Percentiles rank a stretch among this genome's conserved stretches.
phyloP scores from a whole-genome alignment of 805 yeast species.

The Kregervanrija fluxuum region DNA sequence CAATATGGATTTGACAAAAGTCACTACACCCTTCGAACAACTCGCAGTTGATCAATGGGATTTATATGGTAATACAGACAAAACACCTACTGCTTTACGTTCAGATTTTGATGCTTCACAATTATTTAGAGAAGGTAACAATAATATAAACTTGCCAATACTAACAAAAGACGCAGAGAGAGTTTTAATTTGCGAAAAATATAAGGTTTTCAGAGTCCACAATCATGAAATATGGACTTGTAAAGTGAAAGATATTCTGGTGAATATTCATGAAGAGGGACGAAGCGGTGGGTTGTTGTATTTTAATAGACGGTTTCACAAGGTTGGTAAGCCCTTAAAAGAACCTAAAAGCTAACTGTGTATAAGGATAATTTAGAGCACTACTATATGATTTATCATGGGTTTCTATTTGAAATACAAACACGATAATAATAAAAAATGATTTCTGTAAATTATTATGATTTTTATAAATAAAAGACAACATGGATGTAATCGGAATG shows the following conservation, averaged over 20 bases:
- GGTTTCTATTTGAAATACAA: background rate
- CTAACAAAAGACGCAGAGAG: constrained; percentile 46
- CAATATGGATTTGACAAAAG: constrained; percentile 16
- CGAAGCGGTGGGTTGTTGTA: constrained; percentile 61
- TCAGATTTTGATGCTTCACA: constrained; percentile 8
- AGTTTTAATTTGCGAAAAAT: constrained; percentile 54
- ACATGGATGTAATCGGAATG: no score
- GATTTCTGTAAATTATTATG: background rate
- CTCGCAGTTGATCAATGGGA: constrained; percentile 31
- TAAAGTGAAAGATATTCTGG: constrained; percentile 52
- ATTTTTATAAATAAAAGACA: no score
- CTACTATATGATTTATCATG: background rate
- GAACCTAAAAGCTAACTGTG: constrained; percentile 16
- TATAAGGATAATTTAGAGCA: background rate
- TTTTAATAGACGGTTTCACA: constrained; percentile 56
- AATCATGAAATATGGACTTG: constrained; percentile 93
- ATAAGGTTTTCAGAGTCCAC: constrained; percentile 49
- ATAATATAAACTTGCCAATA: constrained; percentile 42
- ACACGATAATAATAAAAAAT: background rate
- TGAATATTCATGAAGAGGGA: constrained; percentile 20
- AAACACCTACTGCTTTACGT: constrained; percentile 10
- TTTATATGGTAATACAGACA: constrained; percentile 20
- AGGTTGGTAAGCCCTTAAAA: constrained; percentile 22
- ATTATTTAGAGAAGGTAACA: constrained; percentile 1
- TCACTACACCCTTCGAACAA: constrained; percentile 48